Evolutionary conservation across 495 filamentous ascomycete genomes (phyloP), one percentile per base, ranked within the genome.

Genomic region (Usnea hakonensis): DNA sequence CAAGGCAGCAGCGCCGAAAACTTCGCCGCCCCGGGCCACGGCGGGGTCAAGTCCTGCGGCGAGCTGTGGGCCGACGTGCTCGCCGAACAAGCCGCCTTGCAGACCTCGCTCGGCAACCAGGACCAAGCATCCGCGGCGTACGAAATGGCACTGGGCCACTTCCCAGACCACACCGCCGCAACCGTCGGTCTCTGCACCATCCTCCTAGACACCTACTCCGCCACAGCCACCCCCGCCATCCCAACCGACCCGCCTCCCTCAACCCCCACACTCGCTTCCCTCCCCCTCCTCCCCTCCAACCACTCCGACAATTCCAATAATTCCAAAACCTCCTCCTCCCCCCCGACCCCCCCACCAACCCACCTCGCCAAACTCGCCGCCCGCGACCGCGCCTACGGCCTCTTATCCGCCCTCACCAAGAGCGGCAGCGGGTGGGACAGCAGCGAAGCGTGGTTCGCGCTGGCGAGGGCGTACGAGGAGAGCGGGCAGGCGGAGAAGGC

Each of bases 401-500:
- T 97, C 48, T 81, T 98, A 0, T 87, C 85, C 10, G 80, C 81
- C 3, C 78, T 97, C 59, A 96, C 90, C 3, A 92, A 89, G 74
- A 81, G 89, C 4, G 91, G 91, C n/a, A 78, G 75, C 33, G 92
- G 91, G 7, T 97, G 95, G 95, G 90, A 96, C 71, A 83, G 86
- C 68, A 85, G 86, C n/a, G 94, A 96, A 70, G 94, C 92, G 23
- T 98, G 94, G 94, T 91, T 87, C 68, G 85, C 86, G 13, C 81
- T 98, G 19, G 90, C 94, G 1, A 77, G 89, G 64, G 90, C 86
- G 52, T 89, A 95, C 66, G 93, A 97, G 74, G 84, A 86, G 60
- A 86, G 87, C 57, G 88, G 87, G 9, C 88, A 97, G 77, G 71
- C 83, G 9, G 88, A 91, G 50, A 95, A 91, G 70, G 85, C 94